phyloP scores from a whole-genome alignment of 306 rosid species.

The Medicago truncatula region DNA sequence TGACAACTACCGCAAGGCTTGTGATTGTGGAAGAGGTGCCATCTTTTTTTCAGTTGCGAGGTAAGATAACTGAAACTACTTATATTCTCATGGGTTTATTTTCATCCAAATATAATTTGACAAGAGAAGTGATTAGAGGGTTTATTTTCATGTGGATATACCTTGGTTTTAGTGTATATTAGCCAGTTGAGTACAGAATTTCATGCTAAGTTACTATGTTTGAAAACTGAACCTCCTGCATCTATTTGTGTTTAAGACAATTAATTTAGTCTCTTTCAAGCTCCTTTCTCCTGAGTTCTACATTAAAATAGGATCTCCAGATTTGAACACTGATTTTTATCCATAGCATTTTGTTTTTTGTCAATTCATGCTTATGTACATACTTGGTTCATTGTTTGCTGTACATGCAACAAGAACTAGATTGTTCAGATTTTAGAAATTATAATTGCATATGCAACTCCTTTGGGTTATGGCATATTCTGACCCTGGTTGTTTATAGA shows the following conservation, averaged over 20 bases:
- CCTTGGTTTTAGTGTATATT: neutral
- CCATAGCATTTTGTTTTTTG: neutral
- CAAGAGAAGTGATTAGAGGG: neutral
- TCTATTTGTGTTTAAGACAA: neutral
- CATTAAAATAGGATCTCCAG: neutral
- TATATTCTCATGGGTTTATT: constrained; percentile 32
- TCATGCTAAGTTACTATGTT: neutral
- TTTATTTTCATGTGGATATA: neutral
- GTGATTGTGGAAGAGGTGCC: constrained; percentile 99
- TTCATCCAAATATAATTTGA: constrained; percentile 14
- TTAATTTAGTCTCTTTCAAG: neutral
- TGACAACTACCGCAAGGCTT: constrained; percentile 93
- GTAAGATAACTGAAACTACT: constrained; percentile 46
- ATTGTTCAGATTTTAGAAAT: constrained; percentile 6
- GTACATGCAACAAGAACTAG: neutral
- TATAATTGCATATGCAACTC: neutral
- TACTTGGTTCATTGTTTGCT: neutral
- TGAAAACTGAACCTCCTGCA: neutral
- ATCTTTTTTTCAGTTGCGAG: constrained; percentile 96
- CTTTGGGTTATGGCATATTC: neutral
- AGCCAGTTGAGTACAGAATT: neutral
- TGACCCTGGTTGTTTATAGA: neutral
- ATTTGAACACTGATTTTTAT: neutral
- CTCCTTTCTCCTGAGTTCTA: neutral
- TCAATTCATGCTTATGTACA: neutral